Evolutionary conservation across 331 rosid genomes (phyloP), one percentile per base, ranked within the genome.

Genomic region (Malus hybrid): DNA sequence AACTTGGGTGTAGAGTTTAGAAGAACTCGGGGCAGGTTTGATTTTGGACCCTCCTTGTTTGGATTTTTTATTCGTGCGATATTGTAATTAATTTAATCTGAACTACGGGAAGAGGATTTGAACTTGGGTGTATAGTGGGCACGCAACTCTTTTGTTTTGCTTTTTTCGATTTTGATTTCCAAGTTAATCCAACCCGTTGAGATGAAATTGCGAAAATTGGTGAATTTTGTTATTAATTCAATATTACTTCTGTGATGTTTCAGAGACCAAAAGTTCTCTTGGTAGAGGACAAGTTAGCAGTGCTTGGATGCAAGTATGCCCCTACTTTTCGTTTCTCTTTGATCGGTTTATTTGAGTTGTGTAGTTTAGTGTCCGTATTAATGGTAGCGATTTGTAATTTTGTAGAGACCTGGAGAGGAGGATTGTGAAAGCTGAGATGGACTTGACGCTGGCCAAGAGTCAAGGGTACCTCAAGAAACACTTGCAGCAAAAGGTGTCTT

Each of bases 381-480:
- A 11, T 75, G 57, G 76, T 67, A 63, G 48, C 0, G 1, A 42
- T 42, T 42, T 79, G 64, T 64, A 18, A 52, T 52, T 20, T 70
- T 75, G 19, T 52, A 94, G 97, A 81, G 93, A 94, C 66, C 70
- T 94, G 76, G 99, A 94, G 89, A 86, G 89, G 90, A 90, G 92
- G 77, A 94, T 94, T 82, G 99, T 90, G 66, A 93, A 94, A 75
- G 93, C 92, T 68, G 99, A 94, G 86, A 94, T 94, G 99, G 96
- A 92, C 34, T 80, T 94, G 84, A 85, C 96, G 20, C 71, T 92
- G 82, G 97, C 97, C 10, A 94, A 92, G 97, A 92, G 97, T 82
- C 99, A 90, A 86, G 97, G 99, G 74, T 94, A 83, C 82, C 91
- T 92, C 75, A 94, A 89, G 81, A 87, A 89, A 63, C 85, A 82